Evolutionary conservation across 78 protist species (phyloP).

Genomic region (Dictyostelium purpureum): DNA sequence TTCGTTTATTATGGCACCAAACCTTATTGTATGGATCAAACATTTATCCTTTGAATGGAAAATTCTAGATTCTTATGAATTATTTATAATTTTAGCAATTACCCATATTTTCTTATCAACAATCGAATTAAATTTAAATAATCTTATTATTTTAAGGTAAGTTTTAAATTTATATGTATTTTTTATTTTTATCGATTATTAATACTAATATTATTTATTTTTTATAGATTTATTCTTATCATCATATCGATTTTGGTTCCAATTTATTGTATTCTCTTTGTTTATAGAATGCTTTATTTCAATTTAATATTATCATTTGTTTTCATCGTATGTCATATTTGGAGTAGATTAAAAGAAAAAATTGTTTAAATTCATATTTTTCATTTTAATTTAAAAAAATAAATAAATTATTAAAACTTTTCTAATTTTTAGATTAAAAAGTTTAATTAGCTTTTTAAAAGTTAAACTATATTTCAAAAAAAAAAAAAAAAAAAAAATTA

Average conservation of each 20-base stretch:
- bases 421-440: too few relatives aligned
- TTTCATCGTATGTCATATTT: constrained; percentile 54
- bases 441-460: too few relatives aligned
- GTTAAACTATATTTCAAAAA: too few relatives aligned
- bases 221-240: not conserved
- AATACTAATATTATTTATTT: not conserved
- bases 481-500: too few relatives aligned
- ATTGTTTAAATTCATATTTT: constrained; percentile 26
- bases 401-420: too few relatives aligned
- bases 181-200: not conserved
- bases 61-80: constrained; percentile 62
- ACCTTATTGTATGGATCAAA: constrained; percentile 60
- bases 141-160: constrained; percentile 20
- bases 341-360: constrained; percentile 61
- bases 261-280: constrained; percentile 11
- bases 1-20: constrained; percentile 51
- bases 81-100: constrained; percentile 39
- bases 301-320: constrained; percentile 14
- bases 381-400: too few relatives aligned
- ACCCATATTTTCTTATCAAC: constrained; percentile 47
- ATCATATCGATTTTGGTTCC: not conserved
- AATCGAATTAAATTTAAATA: constrained; percentile 26
- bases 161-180: not conserved
- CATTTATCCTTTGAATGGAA: constrained; percentile 71
- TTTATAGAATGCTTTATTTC: constrained; percentile 44